phyloP scores from a whole-genome alignment of 2,329 filamentous ascomycete genomes.

The Aspergillus glaucus region DNA sequence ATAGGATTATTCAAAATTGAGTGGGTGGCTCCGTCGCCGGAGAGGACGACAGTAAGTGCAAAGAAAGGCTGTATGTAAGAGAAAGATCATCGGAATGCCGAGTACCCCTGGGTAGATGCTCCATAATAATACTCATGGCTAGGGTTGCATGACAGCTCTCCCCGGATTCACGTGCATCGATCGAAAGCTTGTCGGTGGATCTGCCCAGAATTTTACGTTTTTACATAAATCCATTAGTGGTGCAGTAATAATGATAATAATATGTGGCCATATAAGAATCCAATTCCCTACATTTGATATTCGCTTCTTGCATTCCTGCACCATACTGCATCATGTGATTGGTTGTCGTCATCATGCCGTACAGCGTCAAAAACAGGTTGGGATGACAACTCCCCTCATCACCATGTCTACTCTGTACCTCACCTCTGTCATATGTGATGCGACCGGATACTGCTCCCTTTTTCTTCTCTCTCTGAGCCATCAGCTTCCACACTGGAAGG shows the following conservation, averaged over 20 bases:
- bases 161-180: background rate
- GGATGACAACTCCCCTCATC: constrained; percentile 1
- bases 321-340: background rate
- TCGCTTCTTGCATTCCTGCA: background rate
- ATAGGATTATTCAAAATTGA: background rate
- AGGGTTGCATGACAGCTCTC: background rate
- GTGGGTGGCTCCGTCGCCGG: too few relatives aligned
- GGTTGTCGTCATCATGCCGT: constrained; percentile 1
- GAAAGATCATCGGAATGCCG: too few relatives aligned
- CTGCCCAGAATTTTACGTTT: background rate
- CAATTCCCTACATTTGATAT: too few relatives aligned
- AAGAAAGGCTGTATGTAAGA: background rate
- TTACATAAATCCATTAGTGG: too few relatives aligned
- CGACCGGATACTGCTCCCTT: too few relatives aligned
- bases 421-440: background rate
- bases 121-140: too few relatives aligned
- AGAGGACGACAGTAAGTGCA: background rate
- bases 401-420: background rate
- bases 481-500: background rate
- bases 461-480: background rate
- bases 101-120: too few relatives aligned
- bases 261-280: too few relatives aligned
- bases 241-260: background rate
- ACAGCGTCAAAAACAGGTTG: constrained; percentile 4
- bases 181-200: background rate